Conservation (phyloP, 2,329 filamentous ascomycete genomes). For the Phialophora macrospora region DNA sequence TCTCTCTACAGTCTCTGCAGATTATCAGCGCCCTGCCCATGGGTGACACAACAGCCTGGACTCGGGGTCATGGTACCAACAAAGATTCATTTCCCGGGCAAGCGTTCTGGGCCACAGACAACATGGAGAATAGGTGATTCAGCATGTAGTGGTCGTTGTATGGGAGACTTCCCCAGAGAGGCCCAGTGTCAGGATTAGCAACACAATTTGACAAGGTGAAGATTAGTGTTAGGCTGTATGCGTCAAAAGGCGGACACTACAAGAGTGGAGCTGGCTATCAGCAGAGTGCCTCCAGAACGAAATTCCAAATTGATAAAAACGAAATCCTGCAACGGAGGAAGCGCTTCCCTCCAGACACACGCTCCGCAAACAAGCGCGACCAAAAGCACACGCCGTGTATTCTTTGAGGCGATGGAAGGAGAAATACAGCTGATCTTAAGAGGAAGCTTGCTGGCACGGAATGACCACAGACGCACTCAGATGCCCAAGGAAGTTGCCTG, state of each 20-base stretch:
- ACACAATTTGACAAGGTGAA: background rate
- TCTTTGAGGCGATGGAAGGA: background rate
- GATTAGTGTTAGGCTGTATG: background rate
- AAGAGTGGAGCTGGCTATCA: background rate
- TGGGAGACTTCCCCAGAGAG: background rate
- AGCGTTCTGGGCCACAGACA: no score
- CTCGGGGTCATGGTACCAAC: background rate
- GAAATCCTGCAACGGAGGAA: no score
- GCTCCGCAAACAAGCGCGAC: background rate
- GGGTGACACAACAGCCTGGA: background rate
- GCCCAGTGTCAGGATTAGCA: background rate
- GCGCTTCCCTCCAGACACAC: background rate
- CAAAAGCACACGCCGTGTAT: background rate
- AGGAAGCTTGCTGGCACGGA: background rate
- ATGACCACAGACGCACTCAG: background rate
- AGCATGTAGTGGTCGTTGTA: background rate
- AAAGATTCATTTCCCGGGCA: background rate
- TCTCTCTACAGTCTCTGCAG: background rate
- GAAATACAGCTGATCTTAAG: background rate
- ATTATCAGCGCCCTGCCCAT: background rate
- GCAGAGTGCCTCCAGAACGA: background rate
- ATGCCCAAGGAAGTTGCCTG: background rate
- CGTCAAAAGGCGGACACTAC: background rate
- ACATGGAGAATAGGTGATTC: background rate
- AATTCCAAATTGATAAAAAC: no score